Evolutionary conservation across 2,329 filamentous ascomycete species (phyloP).

Genomic region (Camptophora hylomeconis): DNA sequence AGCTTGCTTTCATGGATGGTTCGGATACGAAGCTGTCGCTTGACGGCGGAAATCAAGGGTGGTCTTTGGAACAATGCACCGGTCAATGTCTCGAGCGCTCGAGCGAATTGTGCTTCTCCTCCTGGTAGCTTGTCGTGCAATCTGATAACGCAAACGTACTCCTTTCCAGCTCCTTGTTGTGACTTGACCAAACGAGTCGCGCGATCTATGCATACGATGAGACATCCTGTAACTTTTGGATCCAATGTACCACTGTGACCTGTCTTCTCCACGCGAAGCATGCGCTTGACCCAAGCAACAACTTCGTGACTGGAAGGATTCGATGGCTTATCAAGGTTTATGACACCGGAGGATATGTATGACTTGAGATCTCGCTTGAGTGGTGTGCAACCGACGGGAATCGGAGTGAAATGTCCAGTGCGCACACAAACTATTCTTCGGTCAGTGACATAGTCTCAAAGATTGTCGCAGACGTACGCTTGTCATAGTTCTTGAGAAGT

Average conservation of each 20-base stretch:
- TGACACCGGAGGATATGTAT: slow-evolving; percentile 93
- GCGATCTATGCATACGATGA: slow-evolving; percentile 92
- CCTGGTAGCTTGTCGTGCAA: slow-evolving; percentile 92
- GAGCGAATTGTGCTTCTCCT: slow-evolving; percentile 81
- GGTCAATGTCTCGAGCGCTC: slow-evolving; percentile 88
- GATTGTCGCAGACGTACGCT: slow-evolving; percentile 48
- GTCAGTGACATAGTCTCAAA: slow-evolving; percentile 5
- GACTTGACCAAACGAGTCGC: slow-evolving; percentile 97
- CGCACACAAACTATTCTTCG: slow-evolving; percentile 68
- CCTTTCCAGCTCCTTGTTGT: slow-evolving; percentile 96
- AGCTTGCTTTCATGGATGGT: slow-evolving; percentile 97
- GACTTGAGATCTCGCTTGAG: slow-evolving; percentile 91
- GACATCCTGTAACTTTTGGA: slow-evolving; percentile 90
- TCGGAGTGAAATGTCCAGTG: slow-evolving; percentile 93
- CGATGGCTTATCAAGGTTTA: slow-evolving; percentile 95
- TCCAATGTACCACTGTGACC: slow-evolving; percentile 97
- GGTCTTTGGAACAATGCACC: slow-evolving; percentile 95
- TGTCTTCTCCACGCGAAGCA: slow-evolving; percentile 87
- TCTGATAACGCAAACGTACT: slow-evolving; percentile 92
- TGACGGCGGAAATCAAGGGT: slow-evolving; percentile 94
- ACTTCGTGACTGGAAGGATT: slow-evolving; percentile 98
- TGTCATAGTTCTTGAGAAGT: slow-evolving; percentile 90
- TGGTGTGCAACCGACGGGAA: slow-evolving; percentile 82
- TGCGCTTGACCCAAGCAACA: slow-evolving; percentile 97
- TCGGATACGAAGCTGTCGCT: slow-evolving; percentile 94